These are phyloP conservation scores for Fraxinus velutina DNA, from an alignment of 305 asterid species.

Conservation along the genomic window DNA sequence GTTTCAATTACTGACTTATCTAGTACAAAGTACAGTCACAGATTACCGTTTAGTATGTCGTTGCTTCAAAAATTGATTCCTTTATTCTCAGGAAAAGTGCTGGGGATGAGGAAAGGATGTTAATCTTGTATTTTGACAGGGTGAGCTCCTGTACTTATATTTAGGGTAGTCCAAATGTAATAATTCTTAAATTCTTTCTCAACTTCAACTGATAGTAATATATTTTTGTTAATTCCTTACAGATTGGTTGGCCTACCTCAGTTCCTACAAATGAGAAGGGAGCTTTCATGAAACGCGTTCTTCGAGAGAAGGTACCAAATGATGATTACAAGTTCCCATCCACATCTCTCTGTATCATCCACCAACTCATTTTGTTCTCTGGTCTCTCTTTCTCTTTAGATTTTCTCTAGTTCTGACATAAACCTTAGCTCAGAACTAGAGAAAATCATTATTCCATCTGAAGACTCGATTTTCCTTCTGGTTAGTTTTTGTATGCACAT, in stretches of 20 bases:
- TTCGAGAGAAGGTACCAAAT: conserved; percentile 65
- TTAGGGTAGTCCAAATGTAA: background rate
- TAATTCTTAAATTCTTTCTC: background rate
- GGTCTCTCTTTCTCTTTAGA: background rate
- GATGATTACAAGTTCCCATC: conserved; percentile 8
- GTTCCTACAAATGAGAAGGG: conserved; percentile 84
- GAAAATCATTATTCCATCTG: background rate
- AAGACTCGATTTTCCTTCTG: background rate
- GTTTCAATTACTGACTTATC: background rate
- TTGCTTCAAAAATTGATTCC: conserved; percentile 11
- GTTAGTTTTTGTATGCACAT: background rate
- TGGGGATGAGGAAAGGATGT: conserved; percentile 92
- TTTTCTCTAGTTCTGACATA: background rate
- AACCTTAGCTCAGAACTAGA: background rate
- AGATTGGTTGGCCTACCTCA: conserved; percentile 99
- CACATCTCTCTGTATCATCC: background rate
- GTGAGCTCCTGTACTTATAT: conserved; percentile 40
- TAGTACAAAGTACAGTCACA: background rate
- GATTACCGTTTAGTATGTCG: background rate
- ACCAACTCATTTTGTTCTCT: background rate
- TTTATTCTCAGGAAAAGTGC: conserved; percentile 65
- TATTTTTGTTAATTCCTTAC: conserved; percentile 17
- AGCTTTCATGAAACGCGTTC: conserved; percentile 64
- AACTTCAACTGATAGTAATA: background rate
- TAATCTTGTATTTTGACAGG: conserved; percentile 73